Percentiles rank a stretch among this genome's conserved stretches.
These are phyloP conservation scores for Sequoia sempervirens DNA, from an alignment of 75 land plant species.

Conservation along the genomic window DNA sequence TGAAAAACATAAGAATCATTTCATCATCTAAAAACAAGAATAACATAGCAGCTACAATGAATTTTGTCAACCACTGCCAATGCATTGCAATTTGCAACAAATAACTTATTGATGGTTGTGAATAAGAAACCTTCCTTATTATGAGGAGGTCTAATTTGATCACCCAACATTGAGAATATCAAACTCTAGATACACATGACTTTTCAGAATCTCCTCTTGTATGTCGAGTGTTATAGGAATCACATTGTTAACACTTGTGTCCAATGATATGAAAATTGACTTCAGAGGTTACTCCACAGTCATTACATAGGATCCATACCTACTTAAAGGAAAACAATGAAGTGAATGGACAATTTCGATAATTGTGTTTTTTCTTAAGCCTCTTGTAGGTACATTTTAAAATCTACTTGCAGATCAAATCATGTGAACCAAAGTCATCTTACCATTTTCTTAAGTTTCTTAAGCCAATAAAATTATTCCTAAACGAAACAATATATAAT, in stretches of 20 bases:
- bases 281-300: constrained; percentile 51
- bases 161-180: background rate
- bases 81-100: background rate
- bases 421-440: background rate
- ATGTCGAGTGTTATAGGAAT: constrained; percentile 73
- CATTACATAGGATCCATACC: constrained; percentile 88
- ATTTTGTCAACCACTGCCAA: too few relatives aligned
- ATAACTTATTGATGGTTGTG: background rate
- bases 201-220: constrained; percentile 17
- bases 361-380: background rate
- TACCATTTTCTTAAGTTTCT: too few relatives aligned
- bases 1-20: too few relatives aligned
- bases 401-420: background rate
- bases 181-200: background rate
- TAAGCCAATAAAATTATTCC: too few relatives aligned
- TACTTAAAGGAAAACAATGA: constrained; percentile 8
- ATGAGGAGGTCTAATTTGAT: background rate
- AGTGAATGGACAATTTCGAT: background rate
- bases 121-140: background rate
- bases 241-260: constrained; percentile 64
- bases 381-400: background rate
- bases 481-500: too few relatives aligned
- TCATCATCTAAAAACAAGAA: too few relatives aligned
- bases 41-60: too few relatives aligned
- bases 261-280: constrained; percentile 67